Conservation (phyloP, 345 rosid species). For the Brassica cretica region DNA sequence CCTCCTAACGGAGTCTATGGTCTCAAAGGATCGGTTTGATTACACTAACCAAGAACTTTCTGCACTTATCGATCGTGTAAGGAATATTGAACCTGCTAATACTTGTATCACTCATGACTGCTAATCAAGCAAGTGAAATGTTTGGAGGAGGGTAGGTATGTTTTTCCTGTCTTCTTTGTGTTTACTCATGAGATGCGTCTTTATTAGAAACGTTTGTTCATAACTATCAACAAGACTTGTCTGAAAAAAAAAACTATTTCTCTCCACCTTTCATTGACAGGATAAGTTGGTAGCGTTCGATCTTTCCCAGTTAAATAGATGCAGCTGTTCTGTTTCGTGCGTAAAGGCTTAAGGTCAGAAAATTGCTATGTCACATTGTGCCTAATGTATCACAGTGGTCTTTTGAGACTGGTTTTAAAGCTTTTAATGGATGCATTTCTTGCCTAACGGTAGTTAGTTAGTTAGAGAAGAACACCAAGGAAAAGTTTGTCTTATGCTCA, state of each 20-base stretch:
- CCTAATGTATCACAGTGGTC: neutral
- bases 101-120: conserved; percentile 45
- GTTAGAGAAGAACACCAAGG: neutral
- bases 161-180: neutral
- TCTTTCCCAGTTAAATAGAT: conserved; percentile 23
- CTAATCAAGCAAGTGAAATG: conserved; percentile 20
- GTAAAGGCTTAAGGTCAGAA: conserved; percentile 6
- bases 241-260: neutral
- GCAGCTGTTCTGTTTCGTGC: neutral
- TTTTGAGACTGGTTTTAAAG: neutral
- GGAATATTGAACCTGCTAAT: conserved; percentile 47
- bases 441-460: neutral
- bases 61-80: conserved; percentile 57
- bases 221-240: conserved; percentile 4
- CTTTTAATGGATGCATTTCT: neutral
- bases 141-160: neutral
- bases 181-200: neutral
- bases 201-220: neutral
- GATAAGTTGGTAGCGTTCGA: conserved; percentile 8
- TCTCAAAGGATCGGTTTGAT: conserved; percentile 63
- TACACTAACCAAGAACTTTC: conserved; percentile 65
- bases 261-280: conserved; percentile 27
- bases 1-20: conserved; percentile 65
- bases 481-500: neutral
- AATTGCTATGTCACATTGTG: neutral